These are phyloP conservation scores for Phialophora expanda DNA, from an alignment of 2,329 filamentous ascomycete genomes.

Conservation along the genomic window DNA sequence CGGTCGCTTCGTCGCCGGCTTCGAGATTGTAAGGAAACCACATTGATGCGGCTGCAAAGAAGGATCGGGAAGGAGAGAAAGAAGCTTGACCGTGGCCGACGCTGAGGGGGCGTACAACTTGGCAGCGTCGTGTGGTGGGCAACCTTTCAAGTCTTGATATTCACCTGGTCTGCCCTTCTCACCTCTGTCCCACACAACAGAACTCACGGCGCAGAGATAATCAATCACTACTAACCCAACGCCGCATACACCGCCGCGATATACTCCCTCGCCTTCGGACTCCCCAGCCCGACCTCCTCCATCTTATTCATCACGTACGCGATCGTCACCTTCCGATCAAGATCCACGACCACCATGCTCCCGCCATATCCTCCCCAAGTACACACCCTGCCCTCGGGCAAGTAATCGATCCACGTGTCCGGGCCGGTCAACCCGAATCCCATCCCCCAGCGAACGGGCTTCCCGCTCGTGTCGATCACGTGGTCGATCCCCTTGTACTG, in stretches of 20 bases:
- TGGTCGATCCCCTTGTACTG: slow-evolving; percentile 51
- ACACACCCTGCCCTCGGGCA: slow-evolving; percentile 36
- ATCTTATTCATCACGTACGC: slow-evolving; percentile 39
- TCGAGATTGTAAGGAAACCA: too few relatives aligned
- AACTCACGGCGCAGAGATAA: not conserved
- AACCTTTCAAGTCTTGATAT: not conserved
- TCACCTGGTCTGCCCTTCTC: not conserved
- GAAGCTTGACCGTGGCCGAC: too few relatives aligned
- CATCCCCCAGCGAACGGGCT: slow-evolving; percentile 37
- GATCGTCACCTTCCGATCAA: slow-evolving; percentile 35
- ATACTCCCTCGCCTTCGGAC: slow-evolving; percentile 41
- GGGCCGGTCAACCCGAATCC: slow-evolving; percentile 33
- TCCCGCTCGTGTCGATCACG: slow-evolving; percentile 39
- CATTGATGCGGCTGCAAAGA: too few relatives aligned
- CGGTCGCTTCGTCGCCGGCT: too few relatives aligned
- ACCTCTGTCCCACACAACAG: not conserved
- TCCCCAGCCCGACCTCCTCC: slow-evolving; percentile 39
- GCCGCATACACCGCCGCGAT: slow-evolving; percentile 43
- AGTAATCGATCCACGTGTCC: slow-evolving; percentile 23
- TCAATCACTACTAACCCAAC: not conserved
- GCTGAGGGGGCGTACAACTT: too few relatives aligned
- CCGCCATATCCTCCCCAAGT: slow-evolving; percentile 40
- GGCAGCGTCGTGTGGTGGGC: too few relatives aligned
- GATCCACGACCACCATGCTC: slow-evolving; percentile 34
- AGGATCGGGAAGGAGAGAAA: too few relatives aligned